phyloP scores from a whole-genome alignment of 805 yeast genomes.

The Starmerella cellae region DNA sequence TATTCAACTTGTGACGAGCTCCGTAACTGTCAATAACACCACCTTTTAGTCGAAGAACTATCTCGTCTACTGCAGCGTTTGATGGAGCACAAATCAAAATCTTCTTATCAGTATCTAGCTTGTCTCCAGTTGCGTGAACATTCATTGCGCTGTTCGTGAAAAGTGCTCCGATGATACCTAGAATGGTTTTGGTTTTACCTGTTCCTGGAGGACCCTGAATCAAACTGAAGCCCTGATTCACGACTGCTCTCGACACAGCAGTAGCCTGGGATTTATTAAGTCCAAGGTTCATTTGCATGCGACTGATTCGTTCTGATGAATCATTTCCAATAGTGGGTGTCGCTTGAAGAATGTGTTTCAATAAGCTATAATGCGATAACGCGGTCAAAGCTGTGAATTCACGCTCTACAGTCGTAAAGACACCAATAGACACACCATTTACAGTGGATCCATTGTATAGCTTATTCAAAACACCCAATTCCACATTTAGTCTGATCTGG shows the following conservation, averaged over 20 bases:
- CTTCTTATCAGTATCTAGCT: conserved; percentile 30
- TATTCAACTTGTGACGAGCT: conserved; percentile 15
- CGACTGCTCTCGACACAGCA: conserved; percentile 66
- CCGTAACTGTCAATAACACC: conserved; percentile 45
- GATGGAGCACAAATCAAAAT: conserved; percentile 93
- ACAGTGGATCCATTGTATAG: conserved; percentile 53
- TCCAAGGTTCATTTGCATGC: conserved; percentile 37
- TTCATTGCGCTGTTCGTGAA: conserved; percentile 20
- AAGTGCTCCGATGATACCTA: conserved; percentile 77
- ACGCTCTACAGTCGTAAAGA: conserved; percentile 84
- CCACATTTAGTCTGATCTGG: conserved; percentile 50
- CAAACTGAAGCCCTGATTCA: conserved; percentile 62
- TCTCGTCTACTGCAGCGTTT: conserved; percentile 96
- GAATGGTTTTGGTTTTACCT: conserved; percentile 93
- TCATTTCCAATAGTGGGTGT: conserved; percentile 35
- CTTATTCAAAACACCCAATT: conserved; percentile 36
- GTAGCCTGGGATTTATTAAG: conserved; percentile 83
- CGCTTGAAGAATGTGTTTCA: conserved; percentile 54
- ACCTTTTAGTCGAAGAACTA: conserved; percentile 62
- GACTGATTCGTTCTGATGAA: conserved; percentile 28
- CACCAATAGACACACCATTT: conserved; percentile 62
- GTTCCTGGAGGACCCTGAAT: conserved; percentile 99
- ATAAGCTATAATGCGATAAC: conserved; percentile 64
- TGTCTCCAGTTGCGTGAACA: conserved; percentile 9
- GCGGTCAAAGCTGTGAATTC: conserved; percentile 79